These are phyloP conservation scores for Pleurotus ostreatus DNA, from an alignment of 768 basidiomycete species.

Conservation along the genomic window DNA sequence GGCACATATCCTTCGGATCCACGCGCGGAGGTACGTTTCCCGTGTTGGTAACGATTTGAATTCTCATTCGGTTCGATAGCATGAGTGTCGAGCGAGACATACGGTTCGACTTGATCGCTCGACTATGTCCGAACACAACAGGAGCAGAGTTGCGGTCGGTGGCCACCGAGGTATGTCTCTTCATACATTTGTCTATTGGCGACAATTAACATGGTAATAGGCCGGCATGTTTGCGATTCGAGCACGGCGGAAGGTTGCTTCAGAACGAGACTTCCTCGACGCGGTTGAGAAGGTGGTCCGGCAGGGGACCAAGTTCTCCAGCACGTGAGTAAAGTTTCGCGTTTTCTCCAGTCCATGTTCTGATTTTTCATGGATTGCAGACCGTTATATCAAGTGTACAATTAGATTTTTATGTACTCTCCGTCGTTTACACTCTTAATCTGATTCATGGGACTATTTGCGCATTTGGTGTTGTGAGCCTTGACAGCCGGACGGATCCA, in stretches of 20 bases:
- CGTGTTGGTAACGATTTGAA: not conserved
- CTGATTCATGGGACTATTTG: slow-evolving; percentile 1
- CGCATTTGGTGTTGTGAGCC: not conserved
- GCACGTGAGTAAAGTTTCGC: slow-evolving; percentile 61
- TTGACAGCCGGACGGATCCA: slow-evolving; percentile 1
- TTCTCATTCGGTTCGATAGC: slow-evolving; percentile 33
- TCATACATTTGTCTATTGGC: too few relatives aligned
- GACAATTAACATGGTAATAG: slow-evolving; percentile 28
- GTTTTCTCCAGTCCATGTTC: slow-evolving; percentile 11
- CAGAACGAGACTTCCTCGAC: slow-evolving; percentile 96
- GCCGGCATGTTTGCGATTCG: slow-evolving; percentile 99
- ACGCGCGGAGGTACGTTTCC: slow-evolving; percentile 78
- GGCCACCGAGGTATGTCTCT: slow-evolving; percentile 76
- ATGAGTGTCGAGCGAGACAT: slow-evolving; percentile 98
- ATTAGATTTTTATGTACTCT: slow-evolving; percentile 44
- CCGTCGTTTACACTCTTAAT: slow-evolving; percentile 5
- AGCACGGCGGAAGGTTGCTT: slow-evolving; percentile 92
- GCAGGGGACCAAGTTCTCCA: slow-evolving; percentile 97
- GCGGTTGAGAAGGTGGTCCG: slow-evolving; percentile 98
- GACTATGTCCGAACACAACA: slow-evolving; percentile 96
- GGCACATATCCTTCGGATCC: slow-evolving; percentile 94
- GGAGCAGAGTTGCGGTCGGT: slow-evolving; percentile 98
- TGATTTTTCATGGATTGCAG: slow-evolving; percentile 31
- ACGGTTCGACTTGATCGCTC: slow-evolving; percentile 94
- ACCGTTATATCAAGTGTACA: slow-evolving; percentile 91